Evolutionary conservation across 352 stramenopile genomes (phyloP).

Genomic region (Phytophthora chlamydospora): DNA sequence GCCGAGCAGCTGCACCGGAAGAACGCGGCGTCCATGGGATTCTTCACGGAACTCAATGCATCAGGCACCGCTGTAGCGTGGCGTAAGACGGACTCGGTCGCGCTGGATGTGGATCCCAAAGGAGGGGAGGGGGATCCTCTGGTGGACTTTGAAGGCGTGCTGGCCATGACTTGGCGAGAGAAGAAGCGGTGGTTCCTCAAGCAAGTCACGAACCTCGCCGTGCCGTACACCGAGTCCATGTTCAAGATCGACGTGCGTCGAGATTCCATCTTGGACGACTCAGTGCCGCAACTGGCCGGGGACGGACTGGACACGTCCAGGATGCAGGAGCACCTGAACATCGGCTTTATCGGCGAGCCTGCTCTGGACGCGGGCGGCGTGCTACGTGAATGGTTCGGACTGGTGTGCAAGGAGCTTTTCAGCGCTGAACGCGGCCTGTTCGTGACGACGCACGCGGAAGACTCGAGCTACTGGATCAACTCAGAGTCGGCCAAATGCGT

Average conservation of each 20-base stretch:
- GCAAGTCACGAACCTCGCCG: constrained; percentile 53
- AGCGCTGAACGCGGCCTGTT: constrained; percentile 74
- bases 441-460: constrained; percentile 71
- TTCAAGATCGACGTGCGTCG: constrained; percentile 68
- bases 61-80: constrained; percentile 51
- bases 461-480: constrained; percentile 88
- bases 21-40: constrained; percentile 73
- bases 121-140: constrained; percentile 29
- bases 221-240: constrained; percentile 69
- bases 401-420: constrained; percentile 82
- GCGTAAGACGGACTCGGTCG: constrained; percentile 57
- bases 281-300: constrained; percentile 56
- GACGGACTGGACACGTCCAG: constrained; percentile 27
- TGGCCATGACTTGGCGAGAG: constrained; percentile 71
- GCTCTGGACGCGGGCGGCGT: constrained; percentile 79
- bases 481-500: constrained; percentile 53
- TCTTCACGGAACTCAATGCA: constrained; percentile 65
- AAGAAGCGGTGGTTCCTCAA: constrained; percentile 86
- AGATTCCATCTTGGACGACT: constrained; percentile 67
- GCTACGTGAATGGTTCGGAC: constrained; percentile 81
- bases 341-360: constrained; percentile 72
- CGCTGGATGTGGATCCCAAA: constrained; percentile 50
- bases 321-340: constrained; percentile 76
- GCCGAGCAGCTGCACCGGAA: constrained; percentile 78
- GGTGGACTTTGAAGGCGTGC: constrained; percentile 69